Conservation (phyloP, 2,329 filamentous ascomycete genomes). For the Cordyceps fumosorosea region DNA sequence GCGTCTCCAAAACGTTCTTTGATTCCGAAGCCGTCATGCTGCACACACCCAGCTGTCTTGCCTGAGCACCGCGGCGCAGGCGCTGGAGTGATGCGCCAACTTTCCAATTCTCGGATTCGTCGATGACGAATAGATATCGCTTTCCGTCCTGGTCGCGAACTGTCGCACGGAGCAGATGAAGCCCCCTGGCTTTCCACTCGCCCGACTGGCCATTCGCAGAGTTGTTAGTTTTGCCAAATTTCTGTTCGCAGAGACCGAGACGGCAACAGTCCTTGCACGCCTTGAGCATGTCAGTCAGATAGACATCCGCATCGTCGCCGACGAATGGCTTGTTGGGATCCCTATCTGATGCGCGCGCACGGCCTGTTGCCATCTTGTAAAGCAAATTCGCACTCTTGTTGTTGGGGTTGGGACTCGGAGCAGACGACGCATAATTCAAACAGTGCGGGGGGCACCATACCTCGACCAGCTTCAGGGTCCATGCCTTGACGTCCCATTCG, state of each 20-base stretch:
- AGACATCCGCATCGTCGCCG: slow-evolving; percentile 61
- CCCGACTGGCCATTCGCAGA: slow-evolving; percentile 40
- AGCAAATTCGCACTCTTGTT: slow-evolving; percentile 38
- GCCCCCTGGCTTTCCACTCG: slow-evolving; percentile 47
- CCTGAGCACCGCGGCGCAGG: slow-evolving; percentile 53
- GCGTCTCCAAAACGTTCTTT: slow-evolving; percentile 47
- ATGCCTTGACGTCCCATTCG: slow-evolving; percentile 98
- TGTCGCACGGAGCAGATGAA: slow-evolving; percentile 58
- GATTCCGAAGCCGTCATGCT: slow-evolving; percentile 50
- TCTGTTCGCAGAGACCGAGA: slow-evolving; percentile 42
- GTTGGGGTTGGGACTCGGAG: slow-evolving; percentile 32
- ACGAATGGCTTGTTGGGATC: slow-evolving; percentile 46
- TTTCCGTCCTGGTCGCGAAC: slow-evolving; percentile 61
- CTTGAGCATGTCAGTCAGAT: slow-evolving; percentile 54
- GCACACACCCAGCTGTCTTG: slow-evolving; percentile 51
- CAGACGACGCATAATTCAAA: slow-evolving; percentile 36
- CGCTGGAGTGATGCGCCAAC: slow-evolving; percentile 55
- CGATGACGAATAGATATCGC: slow-evolving; percentile 57
- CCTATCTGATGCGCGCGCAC: slow-evolving; percentile 40
- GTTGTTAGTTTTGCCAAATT: slow-evolving; percentile 37
- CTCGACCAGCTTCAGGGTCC: slow-evolving; percentile 91
- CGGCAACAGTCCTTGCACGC: slow-evolving; percentile 60
- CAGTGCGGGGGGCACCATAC: slow-evolving; percentile 70
- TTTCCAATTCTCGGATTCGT: slow-evolving; percentile 63
- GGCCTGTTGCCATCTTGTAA: slow-evolving; percentile 40